Evolutionary conservation across 257 asterid genomes (phyloP).

Genomic region (Fraxinus excelsior): DNA sequence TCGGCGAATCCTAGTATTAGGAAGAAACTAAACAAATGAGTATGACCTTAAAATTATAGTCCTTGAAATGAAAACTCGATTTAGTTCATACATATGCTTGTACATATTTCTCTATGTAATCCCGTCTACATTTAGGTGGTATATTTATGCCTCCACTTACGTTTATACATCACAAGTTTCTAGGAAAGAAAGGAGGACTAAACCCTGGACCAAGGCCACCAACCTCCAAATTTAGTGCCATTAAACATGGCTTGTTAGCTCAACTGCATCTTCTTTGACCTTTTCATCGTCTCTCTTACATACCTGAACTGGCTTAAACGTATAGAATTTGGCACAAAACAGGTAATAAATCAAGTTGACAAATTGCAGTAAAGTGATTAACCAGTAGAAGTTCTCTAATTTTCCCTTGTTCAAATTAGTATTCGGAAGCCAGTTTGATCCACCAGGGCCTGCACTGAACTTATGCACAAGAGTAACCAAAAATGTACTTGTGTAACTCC

Average conservation of each 20-base stretch:
- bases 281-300: conserved; percentile 23
- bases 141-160: too few relatives aligned
- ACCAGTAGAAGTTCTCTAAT: conserved; percentile 83
- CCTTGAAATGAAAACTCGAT: too few relatives aligned
- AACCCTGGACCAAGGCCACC: not conserved
- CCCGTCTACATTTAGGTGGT: too few relatives aligned
- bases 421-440: conserved; percentile 87
- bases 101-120: too few relatives aligned
- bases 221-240: not conserved
- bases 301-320: conserved; percentile 65
- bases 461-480: conserved; percentile 63
- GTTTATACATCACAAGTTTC: not conserved
- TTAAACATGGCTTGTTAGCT: conserved; percentile 43
- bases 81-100: too few relatives aligned
- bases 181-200: not conserved
- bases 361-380: conserved; percentile 68
- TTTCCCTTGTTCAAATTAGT: conserved; percentile 60
- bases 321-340: conserved; percentile 67
- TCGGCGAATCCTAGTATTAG: too few relatives aligned
- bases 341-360: conserved; percentile 63
- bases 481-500: conserved; percentile 70
- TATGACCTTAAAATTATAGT: too few relatives aligned
- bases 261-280: conserved; percentile 30
- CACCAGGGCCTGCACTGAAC: conserved; percentile 43
- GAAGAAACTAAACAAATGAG: too few relatives aligned